These are phyloP conservation scores for Coemansia sp. DNA, from an alignment of 192 early-diverging fungal genomes.

Conservation along the genomic window DNA sequence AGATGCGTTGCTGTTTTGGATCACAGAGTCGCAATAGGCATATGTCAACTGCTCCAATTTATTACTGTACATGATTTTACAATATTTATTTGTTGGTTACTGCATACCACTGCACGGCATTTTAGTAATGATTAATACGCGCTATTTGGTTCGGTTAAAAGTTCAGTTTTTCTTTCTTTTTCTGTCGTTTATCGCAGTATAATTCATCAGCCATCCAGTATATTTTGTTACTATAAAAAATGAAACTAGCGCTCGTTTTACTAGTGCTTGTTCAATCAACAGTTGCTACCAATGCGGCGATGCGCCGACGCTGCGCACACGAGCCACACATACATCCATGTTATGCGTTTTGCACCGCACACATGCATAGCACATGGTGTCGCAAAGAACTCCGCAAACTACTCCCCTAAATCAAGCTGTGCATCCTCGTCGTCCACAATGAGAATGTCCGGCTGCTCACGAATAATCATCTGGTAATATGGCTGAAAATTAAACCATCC, in stretches of 20 bases:
- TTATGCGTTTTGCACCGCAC: slow-evolving; percentile 45
- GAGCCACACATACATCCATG: slow-evolving; percentile 41
- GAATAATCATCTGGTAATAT: slow-evolving; percentile 41
- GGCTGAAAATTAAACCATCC: slow-evolving; percentile 56
- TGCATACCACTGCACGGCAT: no score
- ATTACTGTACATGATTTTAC: neutral
- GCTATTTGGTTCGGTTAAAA: neutral
- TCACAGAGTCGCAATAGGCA: slow-evolving; percentile 16
- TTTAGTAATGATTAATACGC: no score
- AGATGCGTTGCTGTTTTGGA: slow-evolving; percentile 40
- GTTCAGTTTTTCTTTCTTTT: neutral
- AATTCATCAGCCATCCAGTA: neutral
- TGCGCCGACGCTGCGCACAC: slow-evolving; percentile 43
- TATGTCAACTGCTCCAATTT: neutral
- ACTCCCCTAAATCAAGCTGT: neutral
- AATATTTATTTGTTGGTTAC: no score
- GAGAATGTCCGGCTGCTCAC: slow-evolving; percentile 47
- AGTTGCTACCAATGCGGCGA: slow-evolving; percentile 35
- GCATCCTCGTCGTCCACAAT: slow-evolving; percentile 34
- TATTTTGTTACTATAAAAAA: neutral
- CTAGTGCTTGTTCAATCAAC: neutral
- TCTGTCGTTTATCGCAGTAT: neutral
- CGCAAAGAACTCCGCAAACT: slow-evolving; percentile 32
- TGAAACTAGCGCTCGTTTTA: neutral
- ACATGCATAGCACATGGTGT: slow-evolving; percentile 41